These are phyloP conservation scores for Amylocystis lapponica DNA, from an alignment of 768 basidiomycete species.

Conservation along the genomic window DNA sequence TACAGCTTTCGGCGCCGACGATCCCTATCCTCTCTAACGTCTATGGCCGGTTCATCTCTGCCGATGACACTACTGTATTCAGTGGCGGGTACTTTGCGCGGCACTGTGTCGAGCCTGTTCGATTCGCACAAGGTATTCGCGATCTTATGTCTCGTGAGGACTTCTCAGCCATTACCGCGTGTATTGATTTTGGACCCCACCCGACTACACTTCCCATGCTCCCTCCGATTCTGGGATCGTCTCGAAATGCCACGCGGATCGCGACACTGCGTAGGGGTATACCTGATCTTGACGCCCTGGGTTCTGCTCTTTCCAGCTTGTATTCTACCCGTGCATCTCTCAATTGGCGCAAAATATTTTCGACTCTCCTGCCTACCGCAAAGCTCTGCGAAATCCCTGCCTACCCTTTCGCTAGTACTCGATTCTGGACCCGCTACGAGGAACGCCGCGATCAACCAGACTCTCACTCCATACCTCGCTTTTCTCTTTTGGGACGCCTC, in stretches of 20 bases:
- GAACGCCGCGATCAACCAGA: no score
- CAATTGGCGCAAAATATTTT: constrained; percentile 52
- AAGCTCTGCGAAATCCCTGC: constrained; percentile 48
- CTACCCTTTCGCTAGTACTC: constrained; percentile 54
- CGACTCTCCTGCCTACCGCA: constrained; percentile 33
- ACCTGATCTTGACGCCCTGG: constrained; percentile 40
- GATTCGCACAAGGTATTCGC: constrained; percentile 46
- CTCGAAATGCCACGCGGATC: constrained; percentile 31
- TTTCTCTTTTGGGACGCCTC: neutral
- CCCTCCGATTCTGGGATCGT: constrained; percentile 19
- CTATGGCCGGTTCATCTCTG: constrained; percentile 43
- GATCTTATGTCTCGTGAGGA: constrained; percentile 28
- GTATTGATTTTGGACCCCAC: constrained; percentile 69
- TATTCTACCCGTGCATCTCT: constrained; percentile 38
- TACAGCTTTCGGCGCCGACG: constrained; percentile 39
- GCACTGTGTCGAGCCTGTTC: constrained; percentile 56
- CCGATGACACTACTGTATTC: constrained; percentile 47
- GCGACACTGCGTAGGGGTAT: constrained; percentile 44
- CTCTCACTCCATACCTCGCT: no score
- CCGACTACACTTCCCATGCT: constrained; percentile 53
- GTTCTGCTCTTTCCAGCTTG: constrained; percentile 40
- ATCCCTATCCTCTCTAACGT: constrained; percentile 64
- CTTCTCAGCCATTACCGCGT: constrained; percentile 33
- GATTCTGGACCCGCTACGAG: constrained; percentile 51
- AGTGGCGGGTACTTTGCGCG: constrained; percentile 46